Base-by-base conservation (phyloP, 2,329 filamentous ascomycete species). In the Tolypocladium amazonense region DNA sequence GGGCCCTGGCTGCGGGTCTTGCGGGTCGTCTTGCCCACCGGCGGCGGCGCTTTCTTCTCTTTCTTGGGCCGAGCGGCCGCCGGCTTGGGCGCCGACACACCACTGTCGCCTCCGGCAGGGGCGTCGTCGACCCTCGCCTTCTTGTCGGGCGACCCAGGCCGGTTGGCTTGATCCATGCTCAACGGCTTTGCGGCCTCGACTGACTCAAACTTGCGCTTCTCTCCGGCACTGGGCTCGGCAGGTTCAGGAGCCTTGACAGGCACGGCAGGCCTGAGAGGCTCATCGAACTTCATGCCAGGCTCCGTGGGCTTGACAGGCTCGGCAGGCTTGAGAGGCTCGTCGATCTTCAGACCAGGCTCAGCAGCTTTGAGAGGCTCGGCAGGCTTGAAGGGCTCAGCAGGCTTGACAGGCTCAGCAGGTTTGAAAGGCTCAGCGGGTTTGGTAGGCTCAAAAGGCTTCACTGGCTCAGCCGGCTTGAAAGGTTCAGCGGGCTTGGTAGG, bases 1-100 rank as follows among this genome's bases (percentile, higher is more conserved):
- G 73, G 71, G 0, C 76, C 76, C 63, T 77, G 75, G 61, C 76
- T 77, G 56, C 76, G 70, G 9, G 75, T 77, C 72, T 76, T 77
- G 52, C 75, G 71, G 54, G 70, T 69, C 8, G 76, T 75, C 59
- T 61, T 71, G 23, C 75, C 75, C 20, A 71, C 71, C 2, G 63
- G 58, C 0, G 71, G 66, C 25, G 65, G 58, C n/a, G 63, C 61
- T 60, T 71, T 76, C 66, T 76, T 76, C 18, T 73, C 70, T 62
- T 74, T 76, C 65, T 70, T 75, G 14, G 66, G 63, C 37, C 66
- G 68, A 11, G 66, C 64, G 20, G 62, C 67, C 12, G 65, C 63
- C 20, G 62, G 63, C 63, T 71, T 74, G 39, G 68, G 68, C 18
- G 65, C 60, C 20, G 65, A 56, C 20, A 63, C 39, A 11, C 56